Base-by-base conservation (phyloP, 768 basidiomycete species). In the Exidia glandulosa region DNA sequence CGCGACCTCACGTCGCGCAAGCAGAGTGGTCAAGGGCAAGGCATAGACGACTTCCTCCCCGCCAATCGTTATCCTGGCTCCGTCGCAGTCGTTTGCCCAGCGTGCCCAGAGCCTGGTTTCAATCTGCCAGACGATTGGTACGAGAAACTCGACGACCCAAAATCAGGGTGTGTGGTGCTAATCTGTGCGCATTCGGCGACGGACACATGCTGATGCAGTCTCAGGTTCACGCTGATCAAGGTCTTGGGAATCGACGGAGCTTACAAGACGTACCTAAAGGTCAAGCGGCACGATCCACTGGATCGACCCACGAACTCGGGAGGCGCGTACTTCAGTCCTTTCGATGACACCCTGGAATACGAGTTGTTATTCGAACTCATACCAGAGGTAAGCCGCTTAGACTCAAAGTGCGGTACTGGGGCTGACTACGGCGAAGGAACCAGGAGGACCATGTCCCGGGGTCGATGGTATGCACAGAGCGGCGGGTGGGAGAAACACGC, bases 71-170 rank as follows among this genome's bases (percentile, higher is more conserved):
- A 45, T 23, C 12, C 41, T 5, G 59, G 19, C 31, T 56, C 30
- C 50, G 63, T 13, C 59, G 56, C 25, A 57, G 37, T 29, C 55
- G 58, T 19, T 33, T 63, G 7, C 65, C 62, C 59, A 56, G 60
- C 45, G n/a, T 65, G 9, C 23, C 31, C 12, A 59, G 59, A 29
- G 45, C 60, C 56, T 27, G 57, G 14, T 16, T 57, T 32, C 57
- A 66, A 52, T 33, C 48, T 60, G 13, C n/a, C 54, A 4, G 32
- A 57, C 9, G 33, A 37, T 32, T 57, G 60, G 55, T 19, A 60
- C 16, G 29, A 32, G 16, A 10, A 45, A 23, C 6, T 13, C 16
- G 16, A 45, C 36, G 36, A 36, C 19, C 36, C 36, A 36, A 19
- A 9, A 9, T 9, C 10, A 36, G 19, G 36, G 36, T 36, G 36